Evolutionary conservation across 2,329 filamentous ascomycete genomes (phyloP).

Genomic region (Aspergillus sp.): DNA sequence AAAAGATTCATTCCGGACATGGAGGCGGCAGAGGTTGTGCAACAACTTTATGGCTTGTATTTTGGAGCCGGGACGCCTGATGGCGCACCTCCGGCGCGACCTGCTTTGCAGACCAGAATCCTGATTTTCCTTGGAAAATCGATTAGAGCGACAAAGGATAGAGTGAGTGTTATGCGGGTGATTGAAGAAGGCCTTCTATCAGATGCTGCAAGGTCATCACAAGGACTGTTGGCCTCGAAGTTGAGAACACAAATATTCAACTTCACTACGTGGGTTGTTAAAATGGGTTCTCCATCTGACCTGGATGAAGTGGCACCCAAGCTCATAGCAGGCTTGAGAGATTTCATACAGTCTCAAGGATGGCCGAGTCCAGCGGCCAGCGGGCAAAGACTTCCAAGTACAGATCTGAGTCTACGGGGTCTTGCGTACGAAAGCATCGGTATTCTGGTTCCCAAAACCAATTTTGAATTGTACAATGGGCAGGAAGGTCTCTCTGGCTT

Average conservation of each 20-base stretch:
- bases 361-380: slow-evolving; percentile 68
- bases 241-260: slow-evolving; percentile 80
- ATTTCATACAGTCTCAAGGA: slow-evolving; percentile 76
- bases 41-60: slow-evolving; percentile 72
- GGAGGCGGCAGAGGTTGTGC: slow-evolving; percentile 66
- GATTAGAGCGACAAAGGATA: slow-evolving; percentile 68
- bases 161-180: slow-evolving; percentile 66
- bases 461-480: slow-evolving; percentile 33
- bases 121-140: slow-evolving; percentile 77
- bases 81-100: slow-evolving; percentile 54
- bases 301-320: slow-evolving; percentile 67
- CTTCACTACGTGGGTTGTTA: slow-evolving; percentile 84
- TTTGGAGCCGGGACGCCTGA: slow-evolving; percentile 57
- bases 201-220: slow-evolving; percentile 45
- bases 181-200: slow-evolving; percentile 66
- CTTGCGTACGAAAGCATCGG: slow-evolving; percentile 91
- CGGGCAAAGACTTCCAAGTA: slow-evolving; percentile 58
- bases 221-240: slow-evolving; percentile 73
- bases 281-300: slow-evolving; percentile 64
- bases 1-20: slow-evolving; percentile 72
- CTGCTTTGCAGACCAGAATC: slow-evolving; percentile 75
- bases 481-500: slow-evolving; percentile 49
- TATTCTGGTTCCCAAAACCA: slow-evolving; percentile 62
- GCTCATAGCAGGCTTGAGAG: slow-evolving; percentile 68
- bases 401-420: slow-evolving; percentile 69